Base-by-base conservation (phyloP, 208 protist genomes). In the Trypanosoma congolense region DNA sequence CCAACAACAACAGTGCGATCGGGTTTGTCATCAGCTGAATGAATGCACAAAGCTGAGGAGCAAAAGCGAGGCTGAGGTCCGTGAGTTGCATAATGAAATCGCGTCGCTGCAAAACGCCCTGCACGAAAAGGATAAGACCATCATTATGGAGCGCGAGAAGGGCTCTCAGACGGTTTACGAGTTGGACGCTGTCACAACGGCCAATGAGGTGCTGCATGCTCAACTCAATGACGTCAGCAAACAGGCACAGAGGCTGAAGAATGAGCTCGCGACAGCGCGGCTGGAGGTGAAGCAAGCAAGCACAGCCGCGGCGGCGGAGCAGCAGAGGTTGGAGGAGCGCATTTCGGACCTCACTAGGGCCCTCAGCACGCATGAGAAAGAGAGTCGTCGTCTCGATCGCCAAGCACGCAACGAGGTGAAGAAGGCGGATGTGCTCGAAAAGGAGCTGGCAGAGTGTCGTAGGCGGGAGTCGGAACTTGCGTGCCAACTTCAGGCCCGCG, bases 21-120 rank as follows among this genome's bases (percentile, higher is more conserved):
- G 67, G 18, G 51, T 74, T 4, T 36, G 65, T 45, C 68, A 66
- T 2, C 73, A 68, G 31, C 55, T 90, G 16, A 50, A 79, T 18
- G 78, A 90, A 36, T 55, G 61, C 4, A 26, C 43, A 1, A 62
- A 62, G 48, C 73, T 78, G 53, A 36, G 65, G 43, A 59, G 65
- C 26, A 64, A 80, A 60, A 51, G 33, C 56, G 84, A 86, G 52
- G 80, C 74, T 16, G 80, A 87, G 66, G 55, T 80, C 49, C 80
- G 80, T 2, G 78, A 89, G 58, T 66, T 83, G 26, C 72, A 70
- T 0, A 74, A 70, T 22, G 83, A 88, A 56, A 35, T 84, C 19
- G 56, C 67, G 1, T 70, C 75, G 5, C 47, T 84, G 51, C 70
- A 88, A 49, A 33, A 62, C 2, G 57, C 73, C 12, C 54, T 82